phyloP scores from a whole-genome alignment of 495 filamentous ascomycete genomes.

The Astrothelium subdiscretum region DNA sequence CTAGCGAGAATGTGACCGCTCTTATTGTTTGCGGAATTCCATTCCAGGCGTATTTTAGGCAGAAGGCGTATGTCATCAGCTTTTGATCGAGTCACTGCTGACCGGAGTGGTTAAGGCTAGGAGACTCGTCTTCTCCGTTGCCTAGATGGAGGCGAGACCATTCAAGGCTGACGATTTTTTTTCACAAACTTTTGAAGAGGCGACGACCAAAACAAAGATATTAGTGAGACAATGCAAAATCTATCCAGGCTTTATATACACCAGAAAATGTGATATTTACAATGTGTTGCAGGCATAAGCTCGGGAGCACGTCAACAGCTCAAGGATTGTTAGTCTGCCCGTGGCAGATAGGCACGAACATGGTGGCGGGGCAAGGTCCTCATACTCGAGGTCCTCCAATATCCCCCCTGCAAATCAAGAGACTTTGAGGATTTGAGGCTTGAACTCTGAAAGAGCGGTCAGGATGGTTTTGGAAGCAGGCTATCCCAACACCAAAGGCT shows the following conservation, averaged over 20 bases:
- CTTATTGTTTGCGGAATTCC: neutral
- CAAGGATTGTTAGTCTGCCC: neutral
- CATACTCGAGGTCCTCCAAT: neutral
- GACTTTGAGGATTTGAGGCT: neutral
- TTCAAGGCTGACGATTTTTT: neutral
- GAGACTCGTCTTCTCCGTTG: neutral
- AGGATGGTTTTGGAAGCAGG: constrained; percentile 30
- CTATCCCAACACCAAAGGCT: constrained; percentile 28
- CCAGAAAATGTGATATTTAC: neutral
- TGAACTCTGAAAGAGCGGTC: neutral
- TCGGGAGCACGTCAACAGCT: neutral
- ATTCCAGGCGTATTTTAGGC: neutral
- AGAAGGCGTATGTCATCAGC: neutral
- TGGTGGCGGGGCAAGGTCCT: neutral
- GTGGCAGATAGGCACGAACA: neutral
- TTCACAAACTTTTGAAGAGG: neutral
- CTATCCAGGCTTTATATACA: neutral
- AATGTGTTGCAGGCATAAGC: too few relatives aligned
- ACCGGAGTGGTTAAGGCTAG: neutral
- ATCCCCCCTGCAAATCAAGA: neutral
- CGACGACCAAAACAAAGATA: neutral
- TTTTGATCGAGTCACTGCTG: neutral
- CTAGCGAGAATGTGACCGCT: neutral
- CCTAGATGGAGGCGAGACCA: neutral
- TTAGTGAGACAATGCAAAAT: neutral